phyloP scores from a whole-genome alignment of 2,329 filamentous ascomycete species.

The Nannizziopsis arthrosporioides region DNA sequence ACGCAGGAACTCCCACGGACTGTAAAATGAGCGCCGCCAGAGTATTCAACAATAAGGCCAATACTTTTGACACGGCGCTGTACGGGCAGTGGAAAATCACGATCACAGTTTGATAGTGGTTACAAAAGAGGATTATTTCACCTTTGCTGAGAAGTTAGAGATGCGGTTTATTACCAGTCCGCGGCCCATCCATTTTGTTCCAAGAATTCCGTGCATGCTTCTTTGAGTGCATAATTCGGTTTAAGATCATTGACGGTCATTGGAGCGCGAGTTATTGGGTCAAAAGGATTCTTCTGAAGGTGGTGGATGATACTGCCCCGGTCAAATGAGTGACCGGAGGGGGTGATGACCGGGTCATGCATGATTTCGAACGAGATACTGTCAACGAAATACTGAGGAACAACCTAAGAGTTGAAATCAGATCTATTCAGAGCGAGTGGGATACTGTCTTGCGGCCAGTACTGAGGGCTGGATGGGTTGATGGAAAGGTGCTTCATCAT shows the following conservation, averaged over 20 bases:
- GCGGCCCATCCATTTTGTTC: constrained; percentile 83
- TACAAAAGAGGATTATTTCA: neutral
- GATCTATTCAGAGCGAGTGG: neutral
- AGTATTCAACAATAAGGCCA: too few relatives aligned
- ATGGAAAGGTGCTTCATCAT: too few relatives aligned
- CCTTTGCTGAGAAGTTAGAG: neutral
- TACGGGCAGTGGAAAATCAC: neutral
- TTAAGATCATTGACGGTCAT: constrained; percentile 58
- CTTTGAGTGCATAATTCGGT: constrained; percentile 68
- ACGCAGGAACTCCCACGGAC: too few relatives aligned
- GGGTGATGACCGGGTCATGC: constrained; percentile 44
- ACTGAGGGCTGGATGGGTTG: too few relatives aligned
- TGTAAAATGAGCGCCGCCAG: too few relatives aligned
- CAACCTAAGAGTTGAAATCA: constrained; percentile 24
- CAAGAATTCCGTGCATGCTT: constrained; percentile 76
- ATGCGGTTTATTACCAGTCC: constrained; percentile 54
- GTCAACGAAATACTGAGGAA: constrained; percentile 40
- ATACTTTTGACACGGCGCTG: neutral
- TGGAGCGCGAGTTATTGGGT: constrained; percentile 73
- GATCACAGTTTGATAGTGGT: neutral
- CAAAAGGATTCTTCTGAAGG: constrained; percentile 59
- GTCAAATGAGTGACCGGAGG: constrained; percentile 84
- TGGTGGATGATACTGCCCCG: constrained; percentile 76
- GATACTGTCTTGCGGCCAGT: too few relatives aligned
- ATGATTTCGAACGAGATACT: constrained; percentile 41